Evolutionary conservation across 2,329 filamentous ascomycete genomes (phyloP).

Genomic region (Cephalotrichum gorgonifer): DNA sequence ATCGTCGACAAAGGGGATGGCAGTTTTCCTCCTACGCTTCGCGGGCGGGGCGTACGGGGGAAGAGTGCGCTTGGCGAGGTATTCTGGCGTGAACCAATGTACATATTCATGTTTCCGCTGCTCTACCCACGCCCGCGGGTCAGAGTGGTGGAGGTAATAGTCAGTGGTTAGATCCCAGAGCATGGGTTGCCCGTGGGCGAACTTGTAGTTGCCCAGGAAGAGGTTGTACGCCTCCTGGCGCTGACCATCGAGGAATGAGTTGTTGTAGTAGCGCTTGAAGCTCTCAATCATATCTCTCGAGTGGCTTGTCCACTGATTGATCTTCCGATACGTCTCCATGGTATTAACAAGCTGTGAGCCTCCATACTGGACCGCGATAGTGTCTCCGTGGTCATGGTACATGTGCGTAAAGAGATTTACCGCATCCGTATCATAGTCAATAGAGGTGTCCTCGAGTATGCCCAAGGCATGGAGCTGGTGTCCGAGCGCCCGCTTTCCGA

Average conservation of each 20-base stretch:
- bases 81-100: conserved; percentile 71
- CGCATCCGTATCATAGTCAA: conserved; percentile 92
- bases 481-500: conserved; percentile 86
- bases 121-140: conserved; percentile 64
- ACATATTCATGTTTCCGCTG: conserved; percentile 64
- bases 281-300: conserved; percentile 98
- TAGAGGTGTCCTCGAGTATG: conserved; percentile 64
- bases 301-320: conserved; percentile 97
- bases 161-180: conserved; percentile 93
- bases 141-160: conserved; percentile 87
- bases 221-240: conserved; percentile 96
- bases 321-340: conserved; percentile 98
- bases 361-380: conserved; percentile 94
- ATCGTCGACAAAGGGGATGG: conserved; percentile 65
- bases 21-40: conserved; percentile 8
- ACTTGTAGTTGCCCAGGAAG: conserved; percentile 94
- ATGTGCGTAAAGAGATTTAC: conserved; percentile 96
- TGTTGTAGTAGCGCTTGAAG: conserved; percentile 98
- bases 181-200: conserved; percentile 79
- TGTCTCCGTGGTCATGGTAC: conserved; percentile 97
- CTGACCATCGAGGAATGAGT: conserved; percentile 95
- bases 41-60: conserved; percentile 22
- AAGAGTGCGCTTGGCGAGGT: conserved; percentile 52
- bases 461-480: conserved; percentile 88
- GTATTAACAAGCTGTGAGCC: conserved; percentile 97